Evolutionary conservation across 768 basidiomycete genomes (phyloP), one percentile per base, ranked within the genome.

Genomic region (Termitomyces sp.): DNA sequence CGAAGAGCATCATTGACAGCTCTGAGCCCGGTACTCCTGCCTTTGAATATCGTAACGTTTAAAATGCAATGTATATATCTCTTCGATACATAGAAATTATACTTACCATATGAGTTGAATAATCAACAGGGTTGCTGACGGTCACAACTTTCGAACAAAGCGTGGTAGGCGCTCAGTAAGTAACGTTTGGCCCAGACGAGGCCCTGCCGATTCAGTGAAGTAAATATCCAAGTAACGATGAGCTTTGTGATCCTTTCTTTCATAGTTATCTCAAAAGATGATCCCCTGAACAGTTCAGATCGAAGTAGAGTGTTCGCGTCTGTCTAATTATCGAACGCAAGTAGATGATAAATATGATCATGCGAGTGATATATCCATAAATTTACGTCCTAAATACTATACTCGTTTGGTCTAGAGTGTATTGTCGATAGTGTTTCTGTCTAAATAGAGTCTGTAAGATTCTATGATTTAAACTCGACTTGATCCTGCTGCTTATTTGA

Each of bases 11-110:
- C 62, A 85, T 94, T 44, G 93, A 94, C 56, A 74, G 74, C n/a
- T 89, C 92, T 11, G 93, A 95, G 72, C 95, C 95, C 35, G 93
- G 90, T 10, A 79, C 75, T 37, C 94, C 94, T 46, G 87, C 86
- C 4, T 89, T 94, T 64, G 88, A 94, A 66, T 96, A 94, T 71
- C 83, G 84, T 67, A 97, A 96, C 70, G 84, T 88, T 15, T 74
- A 71, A 54, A 50, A 6, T 40, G 3, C 37, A 50, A 23, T 49
- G 33, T 49, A 37, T 23, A 26, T n/a, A 3, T n/a, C 15, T 50
- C 9, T 12, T 6, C 26, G 35, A 10, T 38, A 50, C 37, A 37
- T 37, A 37, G 23, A 50, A 50, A 23, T 26, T 23, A 10, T 23
- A 33, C 21, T 37, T 26, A 37, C 48, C 8, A 21, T 37, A 37